Conservation (phyloP, 257 asterid species). For the Solanum piurae region DNA sequence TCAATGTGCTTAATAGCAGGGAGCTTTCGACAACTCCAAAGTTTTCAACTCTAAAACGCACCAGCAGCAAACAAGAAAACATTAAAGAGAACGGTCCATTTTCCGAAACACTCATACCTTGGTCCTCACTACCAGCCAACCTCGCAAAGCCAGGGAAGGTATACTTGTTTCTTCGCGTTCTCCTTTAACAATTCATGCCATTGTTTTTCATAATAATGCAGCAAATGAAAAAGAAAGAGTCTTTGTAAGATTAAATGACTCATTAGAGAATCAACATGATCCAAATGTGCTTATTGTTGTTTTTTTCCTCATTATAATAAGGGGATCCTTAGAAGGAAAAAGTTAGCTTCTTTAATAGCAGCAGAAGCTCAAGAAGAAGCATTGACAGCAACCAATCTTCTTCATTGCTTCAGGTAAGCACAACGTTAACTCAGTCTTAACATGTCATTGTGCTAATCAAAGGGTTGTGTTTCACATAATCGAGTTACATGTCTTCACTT, state of each 20-base stretch:
- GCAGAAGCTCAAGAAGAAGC: constrained; percentile 87
- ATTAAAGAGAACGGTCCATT: constrained; percentile 22
- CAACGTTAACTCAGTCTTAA: not conserved
- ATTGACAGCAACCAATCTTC: constrained; percentile 51
- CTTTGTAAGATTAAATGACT: not conserved
- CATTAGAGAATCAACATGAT: not conserved
- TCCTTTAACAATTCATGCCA: not conserved
- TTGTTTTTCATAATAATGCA: not conserved
- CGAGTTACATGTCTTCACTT: not conserved
- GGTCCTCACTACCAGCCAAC: constrained; percentile 62
- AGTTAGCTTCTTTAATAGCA: constrained; percentile 61
- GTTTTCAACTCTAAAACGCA: constrained; percentile 17
- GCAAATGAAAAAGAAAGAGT: not conserved
- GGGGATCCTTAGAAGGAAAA: constrained; percentile 63
- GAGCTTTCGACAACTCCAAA: constrained; percentile 9
- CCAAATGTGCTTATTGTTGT: not conserved
- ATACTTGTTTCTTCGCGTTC: not conserved
- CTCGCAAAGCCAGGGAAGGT: constrained; percentile 76
- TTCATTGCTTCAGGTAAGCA: constrained; percentile 61
- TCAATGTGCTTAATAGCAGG: constrained; percentile 1
- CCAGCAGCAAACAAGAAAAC: constrained; percentile 35
- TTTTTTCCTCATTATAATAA: constrained; percentile 7
- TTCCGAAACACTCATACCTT: constrained; percentile 35
- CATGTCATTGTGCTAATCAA: not conserved
- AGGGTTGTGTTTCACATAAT: not conserved